Evolutionary conservation across 306 rosid species (phyloP).

Genomic region (Trifolium fragiferum): DNA sequence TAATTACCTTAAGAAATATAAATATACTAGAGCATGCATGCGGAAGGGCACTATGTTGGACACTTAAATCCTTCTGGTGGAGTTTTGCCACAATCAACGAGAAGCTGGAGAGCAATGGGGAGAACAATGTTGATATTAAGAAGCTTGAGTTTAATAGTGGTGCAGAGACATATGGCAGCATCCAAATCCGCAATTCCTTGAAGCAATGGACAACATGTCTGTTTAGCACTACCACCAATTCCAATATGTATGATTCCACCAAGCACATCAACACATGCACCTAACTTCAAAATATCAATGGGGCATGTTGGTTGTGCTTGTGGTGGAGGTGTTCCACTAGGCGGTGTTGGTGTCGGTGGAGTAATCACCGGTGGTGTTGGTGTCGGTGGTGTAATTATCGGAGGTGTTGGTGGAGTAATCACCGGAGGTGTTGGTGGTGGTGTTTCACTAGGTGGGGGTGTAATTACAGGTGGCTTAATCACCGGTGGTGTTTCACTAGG

Average conservation of each 20-base stretch:
- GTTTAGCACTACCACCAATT: slow-evolving; percentile 68
- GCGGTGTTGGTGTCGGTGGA: slow-evolving; percentile 24
- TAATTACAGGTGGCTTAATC: slow-evolving; percentile 30
- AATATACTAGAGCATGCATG: neutral
- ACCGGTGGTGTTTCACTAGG: neutral
- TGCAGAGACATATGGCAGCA: slow-evolving; percentile 90
- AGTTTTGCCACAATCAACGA: slow-evolving; percentile 86
- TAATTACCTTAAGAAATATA: neutral
- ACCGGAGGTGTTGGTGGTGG: slow-evolving; percentile 61
- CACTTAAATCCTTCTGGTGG: slow-evolving; percentile 81
- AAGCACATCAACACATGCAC: slow-evolving; percentile 80
- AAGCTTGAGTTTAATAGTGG: slow-evolving; percentile 78
- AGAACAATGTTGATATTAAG: slow-evolving; percentile 66
- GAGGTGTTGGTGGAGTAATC: slow-evolving; percentile 51
- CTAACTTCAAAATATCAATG: slow-evolving; percentile 70
- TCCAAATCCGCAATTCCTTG: slow-evolving; percentile 77
- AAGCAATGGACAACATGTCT: slow-evolving; percentile 80
- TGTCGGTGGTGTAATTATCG: slow-evolving; percentile 41
- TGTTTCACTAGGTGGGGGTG: neutral
- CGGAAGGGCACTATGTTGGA: slow-evolving; percentile 34
- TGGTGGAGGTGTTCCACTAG: slow-evolving; percentile 56
- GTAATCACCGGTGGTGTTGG: slow-evolving; percentile 28
- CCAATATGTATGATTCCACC: slow-evolving; percentile 90
- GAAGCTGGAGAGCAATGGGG: slow-evolving; percentile 87
- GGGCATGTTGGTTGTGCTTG: slow-evolving; percentile 66